Percentiles rank a stretch among this genome's conserved stretches.
Evolutionary conservation across 331 rosid genomes (phyloP).

Genomic region (Malus hybrid): DNA sequence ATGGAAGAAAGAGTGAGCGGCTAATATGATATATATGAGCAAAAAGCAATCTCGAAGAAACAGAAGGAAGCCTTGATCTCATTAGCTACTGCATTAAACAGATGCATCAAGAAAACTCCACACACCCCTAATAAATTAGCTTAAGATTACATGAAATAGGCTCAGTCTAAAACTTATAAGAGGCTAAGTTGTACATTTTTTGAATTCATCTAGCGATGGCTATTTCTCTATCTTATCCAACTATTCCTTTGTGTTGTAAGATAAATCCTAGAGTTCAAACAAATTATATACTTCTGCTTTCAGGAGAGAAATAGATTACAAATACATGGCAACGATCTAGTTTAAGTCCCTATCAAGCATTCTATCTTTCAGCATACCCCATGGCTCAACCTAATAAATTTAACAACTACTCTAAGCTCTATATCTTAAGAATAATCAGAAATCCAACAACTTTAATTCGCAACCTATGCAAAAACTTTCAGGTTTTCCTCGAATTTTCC

Average conservation of each 20-base stretch:
- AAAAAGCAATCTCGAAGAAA: neutral
- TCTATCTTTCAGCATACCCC: neutral
- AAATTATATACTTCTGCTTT: neutral
- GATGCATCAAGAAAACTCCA: neutral
- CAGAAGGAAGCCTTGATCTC: neutral
- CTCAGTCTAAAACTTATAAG: neutral
- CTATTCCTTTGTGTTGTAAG: neutral
- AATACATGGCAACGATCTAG: neutral
- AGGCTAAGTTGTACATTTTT: neutral
- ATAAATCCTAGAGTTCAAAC: neutral
- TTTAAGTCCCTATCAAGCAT: neutral
- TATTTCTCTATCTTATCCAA: neutral
- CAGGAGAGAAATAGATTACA: neutral
- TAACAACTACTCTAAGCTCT: too few species aligned
- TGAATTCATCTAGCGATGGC: neutral
- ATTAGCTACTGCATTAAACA: neutral
- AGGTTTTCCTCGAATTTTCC: too few species aligned
- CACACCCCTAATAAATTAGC: neutral
- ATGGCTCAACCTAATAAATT: too few species aligned
- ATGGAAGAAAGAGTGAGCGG: conserved; percentile 18
- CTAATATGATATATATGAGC: neutral
- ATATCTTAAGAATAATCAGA: too few species aligned
- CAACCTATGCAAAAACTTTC: too few species aligned
- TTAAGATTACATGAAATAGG: neutral
- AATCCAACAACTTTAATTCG: too few species aligned